A percentile compares a stretch with the other conserved stretches of the same genome.
Conservation (phyloP, 257 asterid genomes). For the Rubia yunnanensis region DNA sequence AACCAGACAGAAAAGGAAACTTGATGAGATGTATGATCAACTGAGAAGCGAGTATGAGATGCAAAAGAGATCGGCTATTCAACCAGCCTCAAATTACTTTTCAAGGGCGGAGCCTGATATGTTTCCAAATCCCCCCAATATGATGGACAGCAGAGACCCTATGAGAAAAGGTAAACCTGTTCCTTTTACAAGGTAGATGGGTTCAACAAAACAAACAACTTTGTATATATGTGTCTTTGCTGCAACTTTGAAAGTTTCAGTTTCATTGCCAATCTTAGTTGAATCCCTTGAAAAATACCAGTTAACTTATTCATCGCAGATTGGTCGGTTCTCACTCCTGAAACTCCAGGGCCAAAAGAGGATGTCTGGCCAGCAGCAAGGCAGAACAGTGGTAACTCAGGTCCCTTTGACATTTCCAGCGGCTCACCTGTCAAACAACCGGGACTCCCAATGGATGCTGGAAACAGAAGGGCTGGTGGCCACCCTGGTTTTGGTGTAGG, state of each 20-base stretch:
- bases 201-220: background rate
- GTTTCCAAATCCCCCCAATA: constrained; percentile 50
- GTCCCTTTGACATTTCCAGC: constrained; percentile 53
- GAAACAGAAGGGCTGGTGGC: constrained; percentile 46
- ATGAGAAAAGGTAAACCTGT: constrained; percentile 57
- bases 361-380: constrained; percentile 68
- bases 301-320: constrained; percentile 74
- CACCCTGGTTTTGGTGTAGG: constrained; percentile 49
- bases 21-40: constrained; percentile 97
- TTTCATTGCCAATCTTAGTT: background rate
- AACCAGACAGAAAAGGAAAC: constrained; percentile 91
- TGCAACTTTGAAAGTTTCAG: background rate
- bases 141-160: constrained; percentile 61
- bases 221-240: background rate
- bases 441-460: constrained; percentile 40
- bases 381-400: constrained; percentile 54
- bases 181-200: constrained; percentile 11
- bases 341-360: constrained; percentile 97
- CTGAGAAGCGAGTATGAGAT: constrained; percentile 75
- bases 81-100: constrained; percentile 62
- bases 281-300: constrained; percentile 32
- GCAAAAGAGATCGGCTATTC: constrained; percentile 67
- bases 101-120: constrained; percentile 63
- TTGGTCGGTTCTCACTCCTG: constrained; percentile 83
- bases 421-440: constrained; percentile 64